phyloP scores from a whole-genome alignment of 2,329 filamentous ascomycete genomes.

The Anisogramma anomala region DNA sequence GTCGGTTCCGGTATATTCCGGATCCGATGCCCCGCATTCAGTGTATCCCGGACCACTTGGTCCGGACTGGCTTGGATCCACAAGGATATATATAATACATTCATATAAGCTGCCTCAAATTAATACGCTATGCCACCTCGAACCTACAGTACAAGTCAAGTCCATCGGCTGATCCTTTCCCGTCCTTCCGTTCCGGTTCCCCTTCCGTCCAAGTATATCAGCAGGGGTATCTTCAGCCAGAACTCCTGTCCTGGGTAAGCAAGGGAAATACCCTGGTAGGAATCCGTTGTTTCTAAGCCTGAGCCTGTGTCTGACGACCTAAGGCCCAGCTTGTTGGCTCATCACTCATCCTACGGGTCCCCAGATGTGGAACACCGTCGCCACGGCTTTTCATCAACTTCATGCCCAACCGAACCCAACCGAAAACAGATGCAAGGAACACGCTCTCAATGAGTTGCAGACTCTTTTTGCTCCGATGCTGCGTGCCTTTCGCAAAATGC shows the following conservation, averaged over 20 bases:
- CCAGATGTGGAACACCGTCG: constrained; percentile 1
- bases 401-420: background rate
- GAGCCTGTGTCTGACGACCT: background rate
- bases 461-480: background rate
- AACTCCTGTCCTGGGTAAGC: constrained; percentile 6
- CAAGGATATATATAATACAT: constrained; percentile 12
- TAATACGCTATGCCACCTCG: background rate
- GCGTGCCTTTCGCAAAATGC: background rate
- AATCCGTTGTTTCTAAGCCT: background rate
- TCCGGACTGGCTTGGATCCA: no score
- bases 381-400: background rate
- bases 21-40: no score
- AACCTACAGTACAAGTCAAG: background rate
- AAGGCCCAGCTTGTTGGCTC: background rate
- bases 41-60: no score
- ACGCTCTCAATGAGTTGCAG: constrained; percentile 1
- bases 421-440: background rate
- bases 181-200: background rate
- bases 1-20: no score
- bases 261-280: background rate
- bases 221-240: constrained; percentile 4
- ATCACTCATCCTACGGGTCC: background rate
- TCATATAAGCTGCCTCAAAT: constrained; percentile 8
- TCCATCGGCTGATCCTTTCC: background rate
- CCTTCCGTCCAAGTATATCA: constrained; percentile 2